Conservation (phyloP, 768 basidiomycete species). For the Tubosaeta sp. region DNA sequence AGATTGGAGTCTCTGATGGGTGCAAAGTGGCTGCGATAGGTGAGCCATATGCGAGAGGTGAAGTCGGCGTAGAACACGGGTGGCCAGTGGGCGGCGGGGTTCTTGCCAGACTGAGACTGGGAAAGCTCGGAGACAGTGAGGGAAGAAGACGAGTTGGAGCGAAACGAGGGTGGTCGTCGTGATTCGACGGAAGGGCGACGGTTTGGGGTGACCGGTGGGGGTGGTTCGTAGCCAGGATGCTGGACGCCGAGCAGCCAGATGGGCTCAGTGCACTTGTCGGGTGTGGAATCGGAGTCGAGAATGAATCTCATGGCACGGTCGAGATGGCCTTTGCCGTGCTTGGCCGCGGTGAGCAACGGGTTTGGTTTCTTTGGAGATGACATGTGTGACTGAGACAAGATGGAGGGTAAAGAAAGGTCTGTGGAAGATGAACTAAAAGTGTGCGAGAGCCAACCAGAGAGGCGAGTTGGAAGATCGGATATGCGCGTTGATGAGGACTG, state of each 20-base stretch:
- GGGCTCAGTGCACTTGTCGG: conserved; percentile 74
- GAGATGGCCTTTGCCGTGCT: conserved; percentile 69
- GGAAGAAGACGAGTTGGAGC: conserved; percentile 43
- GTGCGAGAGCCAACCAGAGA: conserved; percentile 80
- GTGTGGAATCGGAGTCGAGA: conserved; percentile 84
- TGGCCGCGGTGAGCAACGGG: conserved; percentile 63
- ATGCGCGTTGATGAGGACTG: conserved; percentile 48
- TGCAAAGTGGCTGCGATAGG: conserved; percentile 83
- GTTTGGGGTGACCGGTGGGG: conserved; percentile 22
- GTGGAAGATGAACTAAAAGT: conserved; percentile 69
- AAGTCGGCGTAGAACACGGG: conserved; percentile 86
- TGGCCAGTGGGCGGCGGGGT: conserved; percentile 56
- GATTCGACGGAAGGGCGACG: conserved; percentile 41
- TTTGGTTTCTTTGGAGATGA: conserved; percentile 43
- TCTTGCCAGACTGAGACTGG: conserved; percentile 32
- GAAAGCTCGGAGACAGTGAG: conserved; percentile 32
- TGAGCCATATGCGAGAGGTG: conserved; percentile 83
- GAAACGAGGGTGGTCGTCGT: conserved; percentile 39
- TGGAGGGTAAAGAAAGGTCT: conserved; percentile 62
- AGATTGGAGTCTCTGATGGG: conserved; percentile 69
- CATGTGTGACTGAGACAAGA: conserved; percentile 48
- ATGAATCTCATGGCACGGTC: conserved; percentile 86
- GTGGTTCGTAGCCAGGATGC: conserved; percentile 69
- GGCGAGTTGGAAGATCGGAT: conserved; percentile 66
- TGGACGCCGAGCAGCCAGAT: conserved; percentile 89